Conservation (phyloP, 495 filamentous ascomycete species). For the Halenospora varia region DNA sequence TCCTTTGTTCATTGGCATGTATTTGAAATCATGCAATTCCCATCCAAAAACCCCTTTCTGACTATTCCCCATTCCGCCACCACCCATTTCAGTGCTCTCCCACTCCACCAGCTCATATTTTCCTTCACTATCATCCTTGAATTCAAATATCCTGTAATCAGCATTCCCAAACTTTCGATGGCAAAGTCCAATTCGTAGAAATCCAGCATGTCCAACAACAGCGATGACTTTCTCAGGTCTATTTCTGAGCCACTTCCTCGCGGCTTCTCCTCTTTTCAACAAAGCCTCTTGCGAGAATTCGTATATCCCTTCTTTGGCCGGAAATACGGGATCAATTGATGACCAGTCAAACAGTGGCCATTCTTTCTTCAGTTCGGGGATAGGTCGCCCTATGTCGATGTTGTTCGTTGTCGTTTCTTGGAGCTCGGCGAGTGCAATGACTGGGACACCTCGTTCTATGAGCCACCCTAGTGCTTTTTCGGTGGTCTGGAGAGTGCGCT, state of each 20-base stretch:
- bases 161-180: conserved; percentile 49
- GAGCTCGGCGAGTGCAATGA: conserved; percentile 44
- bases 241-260: conserved; percentile 37
- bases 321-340: conserved; percentile 45
- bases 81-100: conserved; percentile 28
- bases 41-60: conserved; percentile 1
- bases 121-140: conserved; percentile 29
- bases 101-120: conserved; percentile 33
- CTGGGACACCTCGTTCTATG: conserved; percentile 41
- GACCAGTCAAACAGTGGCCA: conserved; percentile 49
- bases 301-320: conserved; percentile 50
- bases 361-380: conserved; percentile 33
- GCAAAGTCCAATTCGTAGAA: conserved; percentile 44
- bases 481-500: conserved; percentile 52
- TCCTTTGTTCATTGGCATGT: neutral
- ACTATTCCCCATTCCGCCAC: conserved; percentile 3
- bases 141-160: conserved; percentile 57
- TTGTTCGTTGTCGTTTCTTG: conserved; percentile 51
- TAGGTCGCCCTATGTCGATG: conserved; percentile 48
- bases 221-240: conserved; percentile 54
- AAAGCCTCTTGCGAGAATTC: conserved; percentile 40
- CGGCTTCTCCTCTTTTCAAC: conserved; percentile 38
- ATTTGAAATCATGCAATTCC: conserved; percentile 1
- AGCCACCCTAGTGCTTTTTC: conserved; percentile 42
- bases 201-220: conserved; percentile 56